Conservation (phyloP, 306 rosid genomes). For the Neltuma alba region DNA sequence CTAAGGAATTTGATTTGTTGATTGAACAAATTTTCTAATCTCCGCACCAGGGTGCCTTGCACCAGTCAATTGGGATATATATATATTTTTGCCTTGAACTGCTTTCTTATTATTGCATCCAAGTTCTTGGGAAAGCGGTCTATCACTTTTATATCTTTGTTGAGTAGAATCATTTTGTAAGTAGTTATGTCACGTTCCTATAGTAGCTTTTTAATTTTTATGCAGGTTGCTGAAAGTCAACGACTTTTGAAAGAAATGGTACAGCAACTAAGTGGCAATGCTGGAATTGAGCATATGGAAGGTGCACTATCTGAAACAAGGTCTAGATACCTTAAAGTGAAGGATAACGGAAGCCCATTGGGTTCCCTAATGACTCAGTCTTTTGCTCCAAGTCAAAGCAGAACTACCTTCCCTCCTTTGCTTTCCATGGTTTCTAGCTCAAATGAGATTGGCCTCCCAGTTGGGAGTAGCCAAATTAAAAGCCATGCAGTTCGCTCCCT, state of each 20-base stretch:
- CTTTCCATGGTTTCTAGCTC: conserved; percentile 43
- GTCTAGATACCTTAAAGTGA: conserved; percentile 62
- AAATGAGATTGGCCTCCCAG: conserved; percentile 43
- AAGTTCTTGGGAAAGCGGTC: conserved; percentile 18
- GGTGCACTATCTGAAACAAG: conserved; percentile 84
- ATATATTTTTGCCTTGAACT: conserved; percentile 20
- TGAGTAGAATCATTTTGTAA: not conserved
- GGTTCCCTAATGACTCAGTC: conserved; percentile 37
- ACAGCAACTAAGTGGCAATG: conserved; percentile 81
- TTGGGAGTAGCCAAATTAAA: conserved; percentile 40
- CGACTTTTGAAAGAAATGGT: conserved; percentile 83
- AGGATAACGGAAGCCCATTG: conserved; percentile 57
- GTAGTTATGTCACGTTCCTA: not conserved
- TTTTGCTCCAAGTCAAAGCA: conserved; percentile 42
- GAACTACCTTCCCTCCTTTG: conserved; percentile 35
- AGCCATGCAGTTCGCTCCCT: conserved; percentile 75
- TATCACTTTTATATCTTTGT: not conserved
- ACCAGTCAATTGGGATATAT: not conserved
- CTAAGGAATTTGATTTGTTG: not conserved
- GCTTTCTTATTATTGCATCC: conserved; percentile 27
- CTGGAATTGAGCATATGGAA: conserved; percentile 88
- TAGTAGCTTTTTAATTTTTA: conserved; percentile 3
- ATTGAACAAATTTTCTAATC: not conserved
- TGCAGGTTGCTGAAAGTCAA: conserved; percentile 82
- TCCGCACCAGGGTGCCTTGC: not conserved